phyloP scores from a whole-genome alignment of 75 land plant genomes.

The Picea sitchensis region DNA sequence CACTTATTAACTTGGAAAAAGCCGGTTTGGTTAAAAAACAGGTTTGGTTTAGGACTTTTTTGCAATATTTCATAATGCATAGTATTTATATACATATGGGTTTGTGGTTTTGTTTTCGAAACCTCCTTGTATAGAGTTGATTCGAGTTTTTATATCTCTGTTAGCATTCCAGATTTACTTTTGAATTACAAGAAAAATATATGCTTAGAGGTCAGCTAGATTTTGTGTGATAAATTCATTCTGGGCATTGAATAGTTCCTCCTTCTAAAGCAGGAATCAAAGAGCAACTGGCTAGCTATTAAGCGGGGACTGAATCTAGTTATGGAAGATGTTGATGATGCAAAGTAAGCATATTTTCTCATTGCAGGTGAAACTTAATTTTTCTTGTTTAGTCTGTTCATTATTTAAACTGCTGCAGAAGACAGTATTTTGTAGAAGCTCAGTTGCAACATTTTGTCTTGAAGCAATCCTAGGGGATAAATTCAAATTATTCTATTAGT shows the following conservation, averaged over 20 bases:
- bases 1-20: conserved; percentile 82
- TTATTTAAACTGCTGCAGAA: neutral
- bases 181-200: neutral
- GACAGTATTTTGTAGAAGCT: neutral
- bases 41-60: conserved; percentile 24
- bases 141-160: neutral
- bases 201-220: neutral
- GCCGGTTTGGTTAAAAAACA: conserved; percentile 86
- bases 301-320: conserved; percentile 71
- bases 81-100: neutral
- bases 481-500: neutral
- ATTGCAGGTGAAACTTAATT: neutral
- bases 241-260: neutral
- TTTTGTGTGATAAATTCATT: neutral
- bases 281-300: conserved; percentile 73
- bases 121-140: neutral
- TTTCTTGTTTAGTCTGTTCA: neutral
- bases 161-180: neutral
- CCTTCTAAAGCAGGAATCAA: conserved; percentile 60
- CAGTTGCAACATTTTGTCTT: neutral
- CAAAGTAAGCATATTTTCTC: conserved; percentile 51
- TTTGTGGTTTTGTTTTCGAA: neutral
- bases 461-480: neutral
- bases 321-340: conserved; percentile 76
- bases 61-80: neutral